Evolutionary conservation across 768 basidiomycete species (phyloP).

Genomic region (Termitomyces sp.): DNA sequence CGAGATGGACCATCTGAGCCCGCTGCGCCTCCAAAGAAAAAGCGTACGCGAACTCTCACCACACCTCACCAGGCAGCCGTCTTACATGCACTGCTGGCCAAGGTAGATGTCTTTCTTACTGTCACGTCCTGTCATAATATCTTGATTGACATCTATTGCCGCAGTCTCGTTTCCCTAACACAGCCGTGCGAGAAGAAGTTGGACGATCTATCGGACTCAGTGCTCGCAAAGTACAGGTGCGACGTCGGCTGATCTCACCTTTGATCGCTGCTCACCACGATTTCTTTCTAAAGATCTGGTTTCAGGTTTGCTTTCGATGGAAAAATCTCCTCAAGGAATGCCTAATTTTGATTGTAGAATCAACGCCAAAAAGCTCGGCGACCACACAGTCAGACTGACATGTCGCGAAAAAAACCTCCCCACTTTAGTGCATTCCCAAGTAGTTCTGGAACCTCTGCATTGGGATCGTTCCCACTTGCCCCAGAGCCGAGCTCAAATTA

Average conservation of each 20-base stretch:
- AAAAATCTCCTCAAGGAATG: constrained; percentile 14
- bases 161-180: constrained; percentile 87
- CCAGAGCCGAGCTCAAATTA: constrained; percentile 10
- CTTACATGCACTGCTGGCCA: constrained; percentile 81
- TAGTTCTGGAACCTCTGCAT: constrained; percentile 29
- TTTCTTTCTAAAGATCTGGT: constrained; percentile 67
- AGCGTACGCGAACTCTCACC: constrained; percentile 78
- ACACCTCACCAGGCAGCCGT: constrained; percentile 88
- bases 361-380: constrained; percentile 85
- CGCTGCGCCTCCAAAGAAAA: constrained; percentile 62
- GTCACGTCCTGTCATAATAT: not conserved
- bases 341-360: constrained; percentile 48
- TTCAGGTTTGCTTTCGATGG: constrained; percentile 52
- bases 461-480: constrained; percentile 10
- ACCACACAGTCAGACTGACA: constrained; percentile 59
- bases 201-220: constrained; percentile 86
- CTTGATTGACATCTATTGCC: constrained; percentile 8
- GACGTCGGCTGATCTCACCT: constrained; percentile 21
- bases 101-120: constrained; percentile 44
- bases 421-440: constrained; percentile 64
- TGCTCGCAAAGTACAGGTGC: constrained; percentile 85
- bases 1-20: constrained; percentile 36
- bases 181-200: constrained; percentile 84
- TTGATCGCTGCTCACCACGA: constrained; percentile 6
- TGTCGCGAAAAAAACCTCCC: constrained; percentile 48